phyloP scores from a whole-genome alignment of 139 green algal genomes.

The Dunaliella primolecta region DNA sequence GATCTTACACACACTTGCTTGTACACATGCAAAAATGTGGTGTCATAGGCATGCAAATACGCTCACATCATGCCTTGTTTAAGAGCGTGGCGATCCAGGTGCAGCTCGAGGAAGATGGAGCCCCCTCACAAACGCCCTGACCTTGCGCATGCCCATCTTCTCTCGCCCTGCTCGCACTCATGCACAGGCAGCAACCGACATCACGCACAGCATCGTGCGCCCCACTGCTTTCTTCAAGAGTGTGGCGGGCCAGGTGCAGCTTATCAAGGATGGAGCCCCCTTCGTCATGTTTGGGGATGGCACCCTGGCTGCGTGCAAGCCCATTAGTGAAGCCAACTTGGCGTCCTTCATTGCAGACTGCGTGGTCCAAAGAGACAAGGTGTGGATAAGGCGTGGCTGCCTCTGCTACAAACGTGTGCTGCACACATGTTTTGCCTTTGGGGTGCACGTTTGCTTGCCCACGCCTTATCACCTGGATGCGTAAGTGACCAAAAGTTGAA shows the following conservation, averaged over 20 bases:
- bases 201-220: slow-evolving; percentile 95
- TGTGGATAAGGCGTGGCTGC: background rate
- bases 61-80: too few species aligned
- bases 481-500: too few species aligned
- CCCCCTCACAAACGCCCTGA: too few species aligned
- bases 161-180: background rate
- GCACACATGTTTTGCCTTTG: background rate
- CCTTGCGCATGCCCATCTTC: too few species aligned
- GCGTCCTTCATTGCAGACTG: slow-evolving; percentile 92
- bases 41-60: too few species aligned
- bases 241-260: slow-evolving; percentile 81
- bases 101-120: too few species aligned
- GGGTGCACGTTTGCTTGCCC: background rate
- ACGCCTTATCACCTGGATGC: background rate
- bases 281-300: slow-evolving; percentile 99
- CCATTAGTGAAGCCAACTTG: slow-evolving; percentile 95
- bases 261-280: slow-evolving; percentile 89
- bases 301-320: slow-evolving; percentile 93
- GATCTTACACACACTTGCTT: too few species aligned
- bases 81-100: too few species aligned
- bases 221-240: slow-evolving; percentile 99
- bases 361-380: slow-evolving; percentile 47
- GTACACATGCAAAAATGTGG: too few species aligned
- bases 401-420: background rate
- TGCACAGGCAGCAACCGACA: slow-evolving; percentile 56